Base-by-base conservation (phyloP, 352 stramenopile species). In the Phytophthora litchii region DNA sequence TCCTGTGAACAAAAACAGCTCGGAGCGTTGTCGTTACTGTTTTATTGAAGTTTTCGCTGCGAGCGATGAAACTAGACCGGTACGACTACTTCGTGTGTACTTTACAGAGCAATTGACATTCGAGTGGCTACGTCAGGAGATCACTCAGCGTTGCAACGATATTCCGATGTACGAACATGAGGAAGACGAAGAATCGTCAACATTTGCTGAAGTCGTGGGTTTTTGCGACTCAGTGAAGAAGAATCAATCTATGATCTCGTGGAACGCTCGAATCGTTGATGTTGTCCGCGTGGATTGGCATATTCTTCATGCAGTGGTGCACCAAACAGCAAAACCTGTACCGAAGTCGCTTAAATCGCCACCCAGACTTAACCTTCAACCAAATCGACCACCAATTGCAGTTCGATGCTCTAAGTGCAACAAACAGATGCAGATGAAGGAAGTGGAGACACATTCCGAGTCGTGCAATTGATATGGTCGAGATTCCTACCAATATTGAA, bases 341-440 rank as follows among this genome's bases (percentile, higher is more conserved):
- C 32, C 38, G 5, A 27, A 19, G 8, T 17, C n/a, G 9, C 25
- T 9, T 4, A 40, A 45, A 13, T 41, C 21, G 3, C 35, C 44
- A 23, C 43, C 44, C 17, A 40, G 3, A 47, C 21, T 23, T 13
- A 44, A 4, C 32, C 10, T 49, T 31, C 12, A 20, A 36, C 10
- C 10, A 2, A 29, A 9, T 2, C 25, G 40, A 42, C 16, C 43
- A 14, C 46, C 20, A 29, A 20, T 55, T 13, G 35, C 38, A 25
- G 69, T 80, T 3, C 44, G 62, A 38, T 84, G 75, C 57, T 80
- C 69, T 0, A 65, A 81, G 16, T 84, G 75, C 61, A 42, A 46
- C 20, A 34, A 37, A 14, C 64, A 63, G 8, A 60, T 84, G n/a
- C 21, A 59, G 13, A 21, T 81, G 3, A 66, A 64, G 2, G 60